phyloP scores from a whole-genome alignment of 192 early-diverging fungal genomes.

The Chytriomyces sp. region DNA sequence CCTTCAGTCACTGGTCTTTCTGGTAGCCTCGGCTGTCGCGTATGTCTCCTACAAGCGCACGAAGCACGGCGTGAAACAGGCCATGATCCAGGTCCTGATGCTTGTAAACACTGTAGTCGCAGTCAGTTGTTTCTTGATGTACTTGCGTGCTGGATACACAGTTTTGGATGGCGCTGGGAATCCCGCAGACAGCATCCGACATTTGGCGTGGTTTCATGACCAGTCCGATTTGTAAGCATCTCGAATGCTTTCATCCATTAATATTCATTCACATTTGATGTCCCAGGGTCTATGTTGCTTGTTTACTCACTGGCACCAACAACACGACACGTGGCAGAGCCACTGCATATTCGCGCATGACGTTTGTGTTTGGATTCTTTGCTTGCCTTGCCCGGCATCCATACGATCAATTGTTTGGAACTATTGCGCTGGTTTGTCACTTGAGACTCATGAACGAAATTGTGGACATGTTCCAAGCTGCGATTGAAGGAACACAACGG shows the following conservation, averaged over 20 bases:
- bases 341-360: slow-evolving; percentile 9
- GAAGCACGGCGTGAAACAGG: slow-evolving; percentile 16
- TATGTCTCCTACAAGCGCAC: slow-evolving; percentile 26
- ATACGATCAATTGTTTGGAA: slow-evolving; percentile 35
- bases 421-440: neutral
- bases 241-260: neutral
- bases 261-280: neutral
- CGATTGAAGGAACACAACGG: slow-evolving; percentile 35
- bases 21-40: slow-evolving; percentile 23
- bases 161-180: slow-evolving; percentile 17
- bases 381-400: slow-evolving; percentile 30
- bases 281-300: slow-evolving; percentile 28
- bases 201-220: slow-evolving; percentile 41
- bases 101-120: slow-evolving; percentile 19
- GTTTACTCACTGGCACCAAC: slow-evolving; percentile 29
- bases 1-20: slow-evolving; percentile 29
- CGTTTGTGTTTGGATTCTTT: slow-evolving; percentile 28
- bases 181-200: slow-evolving; percentile 29
- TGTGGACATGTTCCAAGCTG: slow-evolving; percentile 27
- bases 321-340: slow-evolving; percentile 1
- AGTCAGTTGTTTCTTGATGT: slow-evolving; percentile 25
- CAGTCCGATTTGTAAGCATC: slow-evolving; percentile 28
- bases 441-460: slow-evolving; percentile 15
- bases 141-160: slow-evolving; percentile 24
- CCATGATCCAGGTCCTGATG: slow-evolving; percentile 21